Evolutionary conservation across 495 filamentous ascomycete species (phyloP).

Genomic region (Aspergillus avenaceus): DNA sequence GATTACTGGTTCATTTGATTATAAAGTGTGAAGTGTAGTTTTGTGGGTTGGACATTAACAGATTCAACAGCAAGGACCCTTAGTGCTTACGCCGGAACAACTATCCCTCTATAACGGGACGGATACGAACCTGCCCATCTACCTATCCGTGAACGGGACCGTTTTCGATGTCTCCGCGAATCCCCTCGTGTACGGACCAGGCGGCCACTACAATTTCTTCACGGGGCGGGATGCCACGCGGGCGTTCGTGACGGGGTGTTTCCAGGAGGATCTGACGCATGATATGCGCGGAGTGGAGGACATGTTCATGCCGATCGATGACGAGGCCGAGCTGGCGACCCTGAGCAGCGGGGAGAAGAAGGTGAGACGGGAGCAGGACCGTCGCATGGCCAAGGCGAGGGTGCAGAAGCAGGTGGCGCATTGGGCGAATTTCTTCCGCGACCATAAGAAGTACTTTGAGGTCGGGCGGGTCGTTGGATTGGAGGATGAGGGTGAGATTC

Average conservation of each 20-base stretch:
- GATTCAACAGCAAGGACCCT: conserved; percentile 44
- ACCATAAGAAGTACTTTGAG: conserved; percentile 68
- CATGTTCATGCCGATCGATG: conserved; percentile 78
- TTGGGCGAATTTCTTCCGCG: conserved; percentile 67
- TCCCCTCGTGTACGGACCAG: conserved; percentile 77
- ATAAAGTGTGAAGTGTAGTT: no score
- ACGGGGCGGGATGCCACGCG: conserved; percentile 82
- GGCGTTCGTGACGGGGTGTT: conserved; percentile 96
- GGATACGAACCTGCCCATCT: conserved; percentile 72
- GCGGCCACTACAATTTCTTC: conserved; percentile 85
- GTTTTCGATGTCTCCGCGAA: conserved; percentile 90
- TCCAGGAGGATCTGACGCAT: conserved; percentile 73
- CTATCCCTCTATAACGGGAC: conserved; percentile 75
- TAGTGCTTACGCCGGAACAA: conserved; percentile 65
- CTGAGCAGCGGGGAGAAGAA: conserved; percentile 50
- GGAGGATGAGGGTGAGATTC: conserved; percentile 29
- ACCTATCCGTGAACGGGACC: conserved; percentile 86
- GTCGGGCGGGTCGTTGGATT: conserved; percentile 59
- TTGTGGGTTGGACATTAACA: no score
- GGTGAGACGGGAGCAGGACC: conserved; percentile 51
- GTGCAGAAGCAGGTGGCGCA: conserved; percentile 40
- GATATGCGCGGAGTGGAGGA: conserved; percentile 85
- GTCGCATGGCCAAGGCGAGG: conserved; percentile 36
- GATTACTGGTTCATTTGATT: no score
- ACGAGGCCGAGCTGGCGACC: conserved; percentile 48